Evolutionary conservation across 257 asterid genomes (phyloP), one percentile per base, ranked within the genome.

Genomic region (Marsdenia floribunda): DNA sequence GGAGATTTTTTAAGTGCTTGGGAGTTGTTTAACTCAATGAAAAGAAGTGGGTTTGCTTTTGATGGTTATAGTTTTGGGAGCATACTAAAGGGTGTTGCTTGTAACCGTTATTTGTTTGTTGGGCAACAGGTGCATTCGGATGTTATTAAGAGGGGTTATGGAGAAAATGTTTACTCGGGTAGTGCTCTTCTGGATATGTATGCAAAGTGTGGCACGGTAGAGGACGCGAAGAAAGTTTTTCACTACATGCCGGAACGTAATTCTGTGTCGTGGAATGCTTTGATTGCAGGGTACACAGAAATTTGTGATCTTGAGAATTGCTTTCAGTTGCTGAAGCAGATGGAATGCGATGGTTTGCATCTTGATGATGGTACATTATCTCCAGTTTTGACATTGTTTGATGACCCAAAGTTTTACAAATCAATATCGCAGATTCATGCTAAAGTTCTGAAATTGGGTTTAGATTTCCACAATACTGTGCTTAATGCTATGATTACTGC

Each of bases 181-280:
- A 93, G 96, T 71, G 96, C 96, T 18, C 87, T 93, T 74, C 38
- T 91, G 76, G 90, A 87, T 61, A 91, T 93, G 98, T 93, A 93
- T 49, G 90, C 95, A 0, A 89, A 91, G 80, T 89, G 88, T 59
- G 72, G 83, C 1, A 74, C 79, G 74, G 86, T 93, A 73, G 91
- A 79, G 68, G 91, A 91, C 76, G 96, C 96, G 5, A 21, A 77
- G 61, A 78, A 65, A 75, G 93, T 87, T 78, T 91, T 93, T 77
- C 50, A 58, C 35, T 53, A 73, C 80, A 88, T 93, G 95, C 86
- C 75, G 29, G 90, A 83, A 64, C 85, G 90, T 69, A 92, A 89
- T 81, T 61, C 85, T 11, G 94, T 92, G 46, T 89, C 98, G 19
- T 93, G 97, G 98, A 93, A 91, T 60, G 91, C 96, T 75, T 77